These are phyloP conservation scores for Pseudogymnoascus verrucosus DNA, from an alignment of 2,329 filamentous ascomycete genomes.

Conservation along the genomic window DNA sequence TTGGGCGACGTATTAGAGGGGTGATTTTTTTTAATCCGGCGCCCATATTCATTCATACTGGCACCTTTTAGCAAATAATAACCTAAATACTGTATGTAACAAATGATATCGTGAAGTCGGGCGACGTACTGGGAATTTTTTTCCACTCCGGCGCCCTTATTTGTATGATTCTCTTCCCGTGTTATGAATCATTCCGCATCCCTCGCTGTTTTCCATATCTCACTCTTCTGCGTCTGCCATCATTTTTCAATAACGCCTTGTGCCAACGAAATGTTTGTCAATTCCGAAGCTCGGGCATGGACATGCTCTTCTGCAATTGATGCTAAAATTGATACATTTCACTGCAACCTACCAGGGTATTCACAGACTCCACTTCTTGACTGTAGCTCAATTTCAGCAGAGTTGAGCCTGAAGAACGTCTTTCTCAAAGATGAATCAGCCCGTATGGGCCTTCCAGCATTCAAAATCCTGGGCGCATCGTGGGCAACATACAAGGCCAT, in stretches of 20 bases:
- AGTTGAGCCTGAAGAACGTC: conserved; percentile 49
- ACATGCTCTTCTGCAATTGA: background rate
- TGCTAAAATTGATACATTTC: conserved; percentile 35
- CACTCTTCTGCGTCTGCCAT: background rate
- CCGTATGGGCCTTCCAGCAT: conserved; percentile 62
- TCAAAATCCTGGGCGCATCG: conserved; percentile 74
- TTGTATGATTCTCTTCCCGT: background rate
- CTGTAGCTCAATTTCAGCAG: conserved; percentile 45
- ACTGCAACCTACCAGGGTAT: conserved; percentile 50
- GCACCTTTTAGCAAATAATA: too few relatives aligned
- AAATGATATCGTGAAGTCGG: background rate
- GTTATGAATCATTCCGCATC: background rate
- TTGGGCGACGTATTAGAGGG: too few relatives aligned
- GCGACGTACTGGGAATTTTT: background rate
- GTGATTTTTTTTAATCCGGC: too few relatives aligned
- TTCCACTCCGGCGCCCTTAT: background rate
- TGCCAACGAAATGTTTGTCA: background rate
- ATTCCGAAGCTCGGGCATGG: background rate
- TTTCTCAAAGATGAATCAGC: conserved; percentile 64
- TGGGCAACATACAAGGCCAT: conserved; percentile 61
- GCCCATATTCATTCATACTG: too few relatives aligned
- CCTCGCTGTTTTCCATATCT: background rate
- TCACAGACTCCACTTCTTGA: conserved; percentile 44
- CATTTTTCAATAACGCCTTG: background rate
- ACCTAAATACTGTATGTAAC: background rate